Evolutionary conservation across 257 asterid genomes (phyloP), one percentile per base, ranked within the genome.

Genomic region (Petrea volubilis): DNA sequence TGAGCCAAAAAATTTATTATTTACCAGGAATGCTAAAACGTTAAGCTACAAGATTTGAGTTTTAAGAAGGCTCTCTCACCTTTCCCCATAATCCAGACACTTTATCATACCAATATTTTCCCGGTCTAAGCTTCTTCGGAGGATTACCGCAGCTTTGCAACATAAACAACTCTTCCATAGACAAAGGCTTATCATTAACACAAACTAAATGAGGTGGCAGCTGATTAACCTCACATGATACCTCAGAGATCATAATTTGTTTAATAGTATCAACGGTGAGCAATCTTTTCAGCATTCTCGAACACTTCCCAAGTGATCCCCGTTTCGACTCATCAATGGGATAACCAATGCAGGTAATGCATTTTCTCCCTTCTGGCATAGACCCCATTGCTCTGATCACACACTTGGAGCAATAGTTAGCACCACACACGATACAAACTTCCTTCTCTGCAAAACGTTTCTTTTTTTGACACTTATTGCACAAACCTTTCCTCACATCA

Each of bases 321-420:
- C 99, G 68, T 40, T 76, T 90, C 6, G 88, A 46, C 80, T 95
- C 98, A 49, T 84, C 77, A 57, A 95, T 85, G 23, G 80, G 70
- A 68, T 52, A 79, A 13, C 91, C 87, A 11, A 88, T 82, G 68
- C 98, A 93, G 33, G 84, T 13, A 46, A 88, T 71, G 47, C 99
- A 95, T 70, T 95, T 95, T 71, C 99, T 83, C 36, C 99, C 99
- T 77, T 95, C 97, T 0, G 95, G 88, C 99, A 95, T 92, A 25
- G 96, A 87, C 51, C 99, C 99, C 99, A 95, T 95, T 56, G 98
- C 94, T 76, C 96, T 83, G 52, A 88, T 25, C 67, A 95, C 83
- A 73, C 99, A 95, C 71, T 71, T 78, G 31, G 81, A 70, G 77
- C 99, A 95, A 66, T 88, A 95, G 77, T 82, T 87, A 0, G 97